Percentiles rank a stretch among this genome's conserved stretches.
These are phyloP conservation scores for Fraxinus xanthoxyloides DNA, from an alignment of 305 asterid genomes.

Conservation along the genomic window DNA sequence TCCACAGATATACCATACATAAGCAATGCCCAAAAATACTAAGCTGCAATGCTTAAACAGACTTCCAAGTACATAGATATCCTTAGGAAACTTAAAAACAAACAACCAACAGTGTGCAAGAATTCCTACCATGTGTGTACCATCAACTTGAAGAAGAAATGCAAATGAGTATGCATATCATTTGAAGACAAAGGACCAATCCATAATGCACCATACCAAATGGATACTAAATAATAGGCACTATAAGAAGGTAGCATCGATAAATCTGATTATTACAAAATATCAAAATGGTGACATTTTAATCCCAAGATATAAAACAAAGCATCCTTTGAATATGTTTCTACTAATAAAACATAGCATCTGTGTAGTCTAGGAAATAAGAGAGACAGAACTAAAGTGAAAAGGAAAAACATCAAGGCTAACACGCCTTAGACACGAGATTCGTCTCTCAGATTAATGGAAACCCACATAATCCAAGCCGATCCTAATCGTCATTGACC, in stretches of 20 bases:
- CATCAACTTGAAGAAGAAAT: not conserved
- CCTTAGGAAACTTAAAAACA: not conserved
- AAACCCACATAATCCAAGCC: slow-evolving; percentile 34
- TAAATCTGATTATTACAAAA: slow-evolving; percentile 26
- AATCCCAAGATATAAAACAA: not conserved
- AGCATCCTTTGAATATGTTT: not conserved
- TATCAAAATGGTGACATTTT: slow-evolving; percentile 11
- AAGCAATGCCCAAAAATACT: not conserved
- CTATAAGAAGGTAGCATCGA: slow-evolving; percentile 22
- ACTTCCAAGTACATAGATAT: not conserved
- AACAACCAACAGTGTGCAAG: slow-evolving; percentile 3
- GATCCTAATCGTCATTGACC: slow-evolving; percentile 23
- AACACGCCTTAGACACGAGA: slow-evolving; percentile 18
- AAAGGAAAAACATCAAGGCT: slow-evolving; percentile 16
- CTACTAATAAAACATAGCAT: not conserved
- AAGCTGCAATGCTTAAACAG: not conserved
- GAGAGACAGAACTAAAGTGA: slow-evolving; percentile 19
- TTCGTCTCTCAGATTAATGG: slow-evolving; percentile 20
- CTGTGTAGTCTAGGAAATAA: slow-evolving; percentile 16
- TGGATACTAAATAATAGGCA: slow-evolving; percentile 15
- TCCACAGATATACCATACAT: not conserved
- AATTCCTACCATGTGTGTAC: slow-evolving; percentile 14
- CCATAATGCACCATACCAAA: slow-evolving; percentile 3
- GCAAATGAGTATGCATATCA: slow-evolving; percentile 6
- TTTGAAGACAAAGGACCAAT: slow-evolving; percentile 13